Percentiles rank a stretch among this genome's conserved stretches.
Conservation (phyloP, 805 yeast genomes). For the Candida palmyrensis region DNA sequence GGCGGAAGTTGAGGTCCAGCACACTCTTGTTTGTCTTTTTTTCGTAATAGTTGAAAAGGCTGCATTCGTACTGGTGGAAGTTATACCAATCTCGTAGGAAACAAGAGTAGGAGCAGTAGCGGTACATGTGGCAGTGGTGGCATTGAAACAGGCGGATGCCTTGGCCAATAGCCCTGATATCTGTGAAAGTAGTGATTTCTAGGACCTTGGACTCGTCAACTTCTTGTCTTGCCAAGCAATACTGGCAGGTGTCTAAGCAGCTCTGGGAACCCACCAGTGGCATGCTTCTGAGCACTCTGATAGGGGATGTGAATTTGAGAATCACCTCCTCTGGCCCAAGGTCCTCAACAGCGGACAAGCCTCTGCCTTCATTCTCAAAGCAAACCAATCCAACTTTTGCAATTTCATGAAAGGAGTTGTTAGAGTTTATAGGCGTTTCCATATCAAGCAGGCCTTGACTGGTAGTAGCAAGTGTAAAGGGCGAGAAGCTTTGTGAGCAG, state of each 20-base stretch:
- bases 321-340: not conserved
- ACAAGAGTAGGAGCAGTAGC: constrained; percentile 4
- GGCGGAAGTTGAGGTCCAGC: not conserved
- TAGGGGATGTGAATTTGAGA: not conserved
- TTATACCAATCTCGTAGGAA: constrained; percentile 1
- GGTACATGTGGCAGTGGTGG: constrained; percentile 3
- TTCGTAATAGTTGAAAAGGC: too few relatives aligned
- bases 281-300: constrained; percentile 1
- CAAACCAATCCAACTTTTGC: too few relatives aligned
- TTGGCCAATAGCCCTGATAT: not conserved
- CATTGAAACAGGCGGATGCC: constrained; percentile 2
- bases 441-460: too few relatives aligned
- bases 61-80: constrained; percentile 2
- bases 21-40: not conserved
- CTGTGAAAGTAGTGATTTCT: not conserved
- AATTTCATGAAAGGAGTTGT: too few relatives aligned
- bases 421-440: too few relatives aligned
- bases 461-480: too few relatives aligned
- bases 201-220: not conserved
- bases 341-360: not conserved
- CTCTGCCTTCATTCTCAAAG: not conserved
- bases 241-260: constrained; percentile 5
- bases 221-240: constrained; percentile 2
- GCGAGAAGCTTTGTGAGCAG: too few relatives aligned
- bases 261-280: too few relatives aligned